Evolutionary conservation across 257 asterid genomes (phyloP).

Genomic region (Knoxia roxburghii): DNA sequence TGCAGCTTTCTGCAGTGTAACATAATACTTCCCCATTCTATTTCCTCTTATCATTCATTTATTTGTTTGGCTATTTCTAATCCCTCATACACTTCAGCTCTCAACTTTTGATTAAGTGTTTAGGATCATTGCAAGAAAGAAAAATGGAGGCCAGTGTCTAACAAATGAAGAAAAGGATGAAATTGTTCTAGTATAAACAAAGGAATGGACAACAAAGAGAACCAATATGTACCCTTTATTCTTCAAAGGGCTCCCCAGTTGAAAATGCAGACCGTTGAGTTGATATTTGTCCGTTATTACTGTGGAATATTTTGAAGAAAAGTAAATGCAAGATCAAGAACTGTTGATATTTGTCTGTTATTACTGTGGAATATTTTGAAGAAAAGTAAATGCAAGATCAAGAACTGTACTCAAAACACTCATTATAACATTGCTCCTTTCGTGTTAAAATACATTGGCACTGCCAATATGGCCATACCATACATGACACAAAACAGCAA

Average conservation of each 20-base stretch:
- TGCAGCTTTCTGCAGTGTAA: constrained; percentile 17
- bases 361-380: neutral
- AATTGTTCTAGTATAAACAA: too few species aligned
- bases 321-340: neutral
- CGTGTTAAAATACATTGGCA: too few species aligned
- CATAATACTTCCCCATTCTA: constrained; percentile 6
- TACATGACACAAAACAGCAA: too few species aligned
- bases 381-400: neutral
- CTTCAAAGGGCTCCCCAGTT: too few species aligned
- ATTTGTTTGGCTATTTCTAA: constrained; percentile 5
- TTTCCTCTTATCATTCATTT: constrained; percentile 1
- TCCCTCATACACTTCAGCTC: neutral
- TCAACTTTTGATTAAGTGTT: neutral
- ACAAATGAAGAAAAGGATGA: too few species aligned
- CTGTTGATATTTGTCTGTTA: neutral
- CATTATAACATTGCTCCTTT: too few species aligned
- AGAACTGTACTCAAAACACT: too few species aligned
- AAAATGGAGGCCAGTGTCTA: too few species aligned
- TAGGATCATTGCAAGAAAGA: neutral
- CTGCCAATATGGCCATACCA: too few species aligned
- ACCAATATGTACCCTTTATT: too few species aligned
- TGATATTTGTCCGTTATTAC: neutral
- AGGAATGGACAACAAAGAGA: too few species aligned
- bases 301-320: neutral
- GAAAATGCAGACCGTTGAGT: neutral